Evolutionary conservation across 331 rosid genomes (phyloP), one percentile per base, ranked within the genome.

Genomic region (Dryas integrifolia): DNA sequence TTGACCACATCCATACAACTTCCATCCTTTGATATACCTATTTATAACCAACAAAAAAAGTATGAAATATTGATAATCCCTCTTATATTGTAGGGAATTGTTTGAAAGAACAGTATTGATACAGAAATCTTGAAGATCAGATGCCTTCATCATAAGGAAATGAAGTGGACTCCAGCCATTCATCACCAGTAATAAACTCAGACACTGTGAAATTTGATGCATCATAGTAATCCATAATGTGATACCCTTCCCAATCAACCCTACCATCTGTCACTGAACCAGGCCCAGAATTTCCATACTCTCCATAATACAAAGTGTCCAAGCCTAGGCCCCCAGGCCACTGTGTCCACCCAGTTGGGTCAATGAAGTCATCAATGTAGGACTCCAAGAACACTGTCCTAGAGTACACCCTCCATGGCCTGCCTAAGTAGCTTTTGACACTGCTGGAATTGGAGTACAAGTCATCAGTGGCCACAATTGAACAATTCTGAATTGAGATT

Each of bases 401-500:
- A 63, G 97, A 86, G 79, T 70, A 87, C 0, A 12, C 67, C 83
- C 81, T 80, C 92, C 97, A 84, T 0, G 97, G 90, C 64, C 96
- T 74, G 11, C 97, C 97, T 7, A 92, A 79, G 84, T 87, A 92
- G 81, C 91, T 89, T 74, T 81, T 82, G 44, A 89, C 63, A n/a
- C 40, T 80, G 1, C 7, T 46, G 41, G 76, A 77, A n/a, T 74
- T 82, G 4, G 82, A 35, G 63, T 58, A 15, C 74, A 92, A 73
- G 12, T 84, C 90, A 26, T 79, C 76, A 2, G 82, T 18, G 7
- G 97, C 83, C 5, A 84, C 5, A 58, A 91, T 66, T 10, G 97
- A 82, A 26, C 97, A 89, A 67, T 89, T 91, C 69, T 87, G 96
- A 18, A 92, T 74, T 16, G 97, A 92, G 57, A 89, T 85, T 5